These are phyloP conservation scores for Colletotrichum sansevieriae DNA, from an alignment of 2,329 filamentous ascomycete genomes.

Conservation along the genomic window DNA sequence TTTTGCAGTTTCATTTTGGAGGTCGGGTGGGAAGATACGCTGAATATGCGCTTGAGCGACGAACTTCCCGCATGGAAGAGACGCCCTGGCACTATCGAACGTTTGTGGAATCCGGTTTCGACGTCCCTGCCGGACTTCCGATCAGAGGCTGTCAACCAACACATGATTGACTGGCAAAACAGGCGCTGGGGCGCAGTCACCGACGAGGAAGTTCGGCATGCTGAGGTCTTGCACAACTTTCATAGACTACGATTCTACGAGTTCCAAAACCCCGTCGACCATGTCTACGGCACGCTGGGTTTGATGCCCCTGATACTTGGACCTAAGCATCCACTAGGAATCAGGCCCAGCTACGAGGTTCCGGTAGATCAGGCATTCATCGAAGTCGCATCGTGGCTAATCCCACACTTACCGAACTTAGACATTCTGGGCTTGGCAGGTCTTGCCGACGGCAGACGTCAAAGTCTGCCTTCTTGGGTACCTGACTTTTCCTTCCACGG, in stretches of 20 bases:
- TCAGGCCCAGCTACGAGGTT: conserved; percentile 3
- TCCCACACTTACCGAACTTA: conserved; percentile 22
- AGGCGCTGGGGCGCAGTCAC: conserved; percentile 19
- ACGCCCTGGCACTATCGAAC: conserved; percentile 3
- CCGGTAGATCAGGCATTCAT: conserved; percentile 24
- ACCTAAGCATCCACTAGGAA: neutral
- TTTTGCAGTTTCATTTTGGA: neutral
- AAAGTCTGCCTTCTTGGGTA: conserved; percentile 26
- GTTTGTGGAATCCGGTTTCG: conserved; percentile 22
- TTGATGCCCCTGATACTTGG: conserved; percentile 26
- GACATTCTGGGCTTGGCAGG: conserved; percentile 25
- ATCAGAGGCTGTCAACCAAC: neutral
- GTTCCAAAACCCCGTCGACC: conserved; percentile 16
- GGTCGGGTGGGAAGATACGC: conserved; percentile 7
- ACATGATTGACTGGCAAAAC: conserved; percentile 10
- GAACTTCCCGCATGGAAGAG: neutral
- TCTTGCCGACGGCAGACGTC: neutral
- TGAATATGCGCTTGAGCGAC: neutral
- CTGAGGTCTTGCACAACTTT: conserved; percentile 27
- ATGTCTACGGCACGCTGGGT: conserved; percentile 25
- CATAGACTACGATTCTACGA: conserved; percentile 24
- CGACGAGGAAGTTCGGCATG: conserved; percentile 10
- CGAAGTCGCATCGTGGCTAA: conserved; percentile 11
- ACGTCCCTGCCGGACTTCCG: neutral
- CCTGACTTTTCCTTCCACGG: conserved; percentile 28